Evolutionary conservation across 2,329 filamentous ascomycete genomes (phyloP), one percentile per base, ranked within the genome.

Genomic region (Apiospora malaysiana): DNA sequence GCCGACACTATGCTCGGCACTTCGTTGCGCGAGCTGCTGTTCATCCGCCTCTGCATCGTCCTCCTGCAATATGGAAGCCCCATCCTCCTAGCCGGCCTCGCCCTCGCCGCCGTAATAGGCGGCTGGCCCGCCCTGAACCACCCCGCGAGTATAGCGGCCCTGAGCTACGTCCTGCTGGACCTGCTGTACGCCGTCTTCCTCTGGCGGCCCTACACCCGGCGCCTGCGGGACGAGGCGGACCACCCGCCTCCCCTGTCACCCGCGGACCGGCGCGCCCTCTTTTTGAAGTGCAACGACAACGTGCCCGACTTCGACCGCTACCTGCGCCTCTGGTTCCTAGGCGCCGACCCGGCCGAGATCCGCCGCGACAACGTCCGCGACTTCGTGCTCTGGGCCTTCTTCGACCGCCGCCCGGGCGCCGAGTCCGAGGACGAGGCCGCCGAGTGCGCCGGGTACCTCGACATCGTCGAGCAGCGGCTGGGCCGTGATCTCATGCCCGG

Each of bases 351-450:
- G 1, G 78, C 82, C 23, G 89, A 91, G 45, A 89, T 94, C 70
- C 84, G 86, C 63, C 83, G 87, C n/a, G 90, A 93, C n/a, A 92
- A 93, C 75, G 80, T 93, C 69, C 86, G 85, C 74, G 89, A 92
- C 72, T 93, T 92, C 74, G 79, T 92, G 27, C 82, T 87, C 10
- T 94, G 92, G 92, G 90, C 88, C 0, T 89, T 93, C 75, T 88
- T 91, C 71, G 89, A 91, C 66, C 76, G 75, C 40, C 72, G 70
- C 75, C 75, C 71, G 25, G 78, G 51, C 16, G 63, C 72, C 10
- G 74, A 78, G 63, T 74, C 75, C 5, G 74, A 77, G 0, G 82
- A 84, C 7, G 77, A 83, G 7, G 75, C 79, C 3, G 75, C 77
- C 0, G 85, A 88, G 70, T 72, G 87, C n/a, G 81, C 86, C 16